A percentile compares a stretch with the other conserved stretches of the same genome.
Evolutionary conservation across 345 rosid genomes (phyloP).

Genomic region (Aurinia saxatilis): DNA sequence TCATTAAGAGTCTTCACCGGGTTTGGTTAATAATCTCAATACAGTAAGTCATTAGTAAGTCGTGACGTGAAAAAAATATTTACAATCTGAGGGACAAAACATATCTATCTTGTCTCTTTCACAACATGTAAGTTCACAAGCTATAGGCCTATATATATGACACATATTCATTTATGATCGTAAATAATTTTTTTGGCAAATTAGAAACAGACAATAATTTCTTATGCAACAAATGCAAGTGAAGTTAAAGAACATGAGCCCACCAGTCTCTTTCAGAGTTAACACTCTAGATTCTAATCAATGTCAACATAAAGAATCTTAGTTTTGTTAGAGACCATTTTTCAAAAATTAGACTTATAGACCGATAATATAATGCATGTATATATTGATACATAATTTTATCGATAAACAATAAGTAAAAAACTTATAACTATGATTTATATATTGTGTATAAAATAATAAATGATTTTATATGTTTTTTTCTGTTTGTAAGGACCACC

Average conservation of each 20-base stretch:
- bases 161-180: background rate
- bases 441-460: background rate
- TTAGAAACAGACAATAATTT: background rate
- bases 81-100: background rate
- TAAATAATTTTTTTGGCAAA: background rate
- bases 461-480: background rate
- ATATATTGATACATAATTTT: background rate
- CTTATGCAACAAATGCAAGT: background rate
- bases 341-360: background rate
- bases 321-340: background rate
- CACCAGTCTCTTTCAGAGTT: background rate
- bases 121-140: background rate
- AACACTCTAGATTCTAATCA: constrained; percentile 9
- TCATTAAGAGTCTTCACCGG: background rate
- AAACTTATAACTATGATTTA: background rate
- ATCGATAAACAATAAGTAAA: background rate
- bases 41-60: background rate
- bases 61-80: background rate
- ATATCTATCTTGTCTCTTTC: background rate
- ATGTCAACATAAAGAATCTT: background rate
- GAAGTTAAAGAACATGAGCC: constrained; percentile 6
- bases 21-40: background rate
- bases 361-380: background rate
- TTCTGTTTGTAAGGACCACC: constrained; percentile 8
- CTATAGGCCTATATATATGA: background rate